Evolutionary conservation across 257 asterid species (phyloP).

Genomic region (Solanum megistacrolobum): DNA sequence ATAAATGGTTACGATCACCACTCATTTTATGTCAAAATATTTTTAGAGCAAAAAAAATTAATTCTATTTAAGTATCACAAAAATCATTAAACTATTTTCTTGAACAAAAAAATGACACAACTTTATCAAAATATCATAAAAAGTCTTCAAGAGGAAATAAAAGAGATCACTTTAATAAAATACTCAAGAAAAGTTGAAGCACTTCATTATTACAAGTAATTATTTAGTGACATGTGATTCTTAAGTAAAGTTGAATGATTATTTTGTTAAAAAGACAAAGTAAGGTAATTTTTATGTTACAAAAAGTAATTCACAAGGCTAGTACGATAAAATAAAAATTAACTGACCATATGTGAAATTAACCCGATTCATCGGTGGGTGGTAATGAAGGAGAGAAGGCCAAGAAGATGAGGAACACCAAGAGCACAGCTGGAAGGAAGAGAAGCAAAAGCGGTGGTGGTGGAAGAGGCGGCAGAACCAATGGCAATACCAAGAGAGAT

Average conservation of each 20-base stretch:
- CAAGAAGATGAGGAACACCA: background rate
- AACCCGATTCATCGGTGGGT: background rate
- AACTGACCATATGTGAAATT: background rate
- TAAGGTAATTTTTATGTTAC: background rate
- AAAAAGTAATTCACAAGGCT: background rate
- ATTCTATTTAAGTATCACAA: background rate
- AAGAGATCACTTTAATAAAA: background rate
- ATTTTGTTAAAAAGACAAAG: background rate
- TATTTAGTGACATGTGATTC: background rate
- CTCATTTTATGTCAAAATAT: background rate
- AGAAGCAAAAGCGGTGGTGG: conserved; percentile 21
- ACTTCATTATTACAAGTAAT: background rate
- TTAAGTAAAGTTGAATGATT: background rate
- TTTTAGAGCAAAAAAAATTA: background rate
- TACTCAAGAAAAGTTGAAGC: background rate
- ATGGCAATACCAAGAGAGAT: background rate
- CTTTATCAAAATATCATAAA: background rate
- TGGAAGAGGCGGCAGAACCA: conserved; percentile 32
- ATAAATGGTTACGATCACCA: background rate
- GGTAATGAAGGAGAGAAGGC: background rate
- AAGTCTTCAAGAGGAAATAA: background rate
- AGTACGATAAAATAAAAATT: background rate
- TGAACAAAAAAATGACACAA: background rate
- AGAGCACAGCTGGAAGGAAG: background rate
- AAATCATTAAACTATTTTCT: background rate